phyloP scores from a whole-genome alignment of 768 basidiomycete species.

The Amyloporia xantha region DNA sequence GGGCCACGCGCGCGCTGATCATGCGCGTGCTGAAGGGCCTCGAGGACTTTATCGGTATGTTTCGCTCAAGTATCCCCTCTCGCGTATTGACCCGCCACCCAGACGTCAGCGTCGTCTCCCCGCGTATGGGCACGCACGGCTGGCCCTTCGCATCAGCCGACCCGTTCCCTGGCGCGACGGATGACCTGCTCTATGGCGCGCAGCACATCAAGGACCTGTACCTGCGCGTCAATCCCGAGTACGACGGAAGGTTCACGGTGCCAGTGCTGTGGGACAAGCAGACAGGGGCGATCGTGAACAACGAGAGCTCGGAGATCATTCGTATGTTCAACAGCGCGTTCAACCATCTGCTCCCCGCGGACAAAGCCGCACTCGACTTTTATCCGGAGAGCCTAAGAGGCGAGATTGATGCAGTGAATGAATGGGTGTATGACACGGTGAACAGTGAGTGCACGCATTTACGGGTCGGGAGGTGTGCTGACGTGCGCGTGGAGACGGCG shows the following conservation, averaged over 20 bases:
- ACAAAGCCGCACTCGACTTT: slow-evolving; percentile 60
- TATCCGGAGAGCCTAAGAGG: slow-evolving; percentile 68
- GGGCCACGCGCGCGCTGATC: slow-evolving; percentile 91
- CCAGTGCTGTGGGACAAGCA: slow-evolving; percentile 95
- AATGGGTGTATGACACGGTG: slow-evolving; percentile 80
- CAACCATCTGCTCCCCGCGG: slow-evolving; percentile 61
- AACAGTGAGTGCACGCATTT: slow-evolving; percentile 52
- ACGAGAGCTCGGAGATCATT: slow-evolving; percentile 93
- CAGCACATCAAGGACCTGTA: slow-evolving; percentile 84
- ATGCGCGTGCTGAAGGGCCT: slow-evolving; percentile 88
- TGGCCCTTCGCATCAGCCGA: slow-evolving; percentile 82
- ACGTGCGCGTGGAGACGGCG: slow-evolving; percentile 48
- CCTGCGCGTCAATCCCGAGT: slow-evolving; percentile 64
- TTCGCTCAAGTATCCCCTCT: background rate
- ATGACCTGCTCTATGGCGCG: slow-evolving; percentile 64
- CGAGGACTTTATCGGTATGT: slow-evolving; percentile 68
- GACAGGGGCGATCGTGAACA: slow-evolving; percentile 82
- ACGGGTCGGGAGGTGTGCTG: background rate
- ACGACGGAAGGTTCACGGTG: slow-evolving; percentile 79
- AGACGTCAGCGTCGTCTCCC: slow-evolving; percentile 82
- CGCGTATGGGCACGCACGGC: slow-evolving; percentile 75
- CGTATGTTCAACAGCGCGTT: slow-evolving; percentile 87
- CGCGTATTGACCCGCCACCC: background rate
- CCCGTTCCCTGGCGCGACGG: slow-evolving; percentile 64
- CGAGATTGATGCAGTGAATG: slow-evolving; percentile 81